Percentiles rank a stretch among this genome's conserved stretches.
phyloP scores from a whole-genome alignment of 371 early-diverging fungal species.

The Phascolomyces articulosus region DNA sequence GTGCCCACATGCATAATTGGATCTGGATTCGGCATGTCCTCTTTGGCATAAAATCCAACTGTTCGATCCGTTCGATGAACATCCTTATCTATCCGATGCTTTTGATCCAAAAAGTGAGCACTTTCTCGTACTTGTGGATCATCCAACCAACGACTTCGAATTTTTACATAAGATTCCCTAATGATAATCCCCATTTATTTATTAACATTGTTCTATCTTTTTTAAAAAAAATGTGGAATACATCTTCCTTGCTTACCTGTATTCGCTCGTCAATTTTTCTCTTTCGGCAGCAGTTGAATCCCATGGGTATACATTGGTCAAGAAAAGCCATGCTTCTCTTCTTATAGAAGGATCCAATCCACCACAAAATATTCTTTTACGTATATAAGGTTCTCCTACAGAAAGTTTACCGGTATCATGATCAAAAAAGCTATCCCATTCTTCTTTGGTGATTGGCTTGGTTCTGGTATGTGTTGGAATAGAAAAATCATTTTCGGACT shows the following conservation, averaged over 20 bases:
- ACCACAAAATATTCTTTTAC: constrained; percentile 70
- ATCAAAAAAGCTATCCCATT: constrained; percentile 80
- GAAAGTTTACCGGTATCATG: constrained; percentile 52
- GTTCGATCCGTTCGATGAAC: constrained; percentile 92
- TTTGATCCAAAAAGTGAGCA: constrained; percentile 77
- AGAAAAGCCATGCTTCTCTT: constrained; percentile 84
- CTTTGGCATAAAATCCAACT: constrained; percentile 74
- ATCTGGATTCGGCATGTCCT: constrained; percentile 66
- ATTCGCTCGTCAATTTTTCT: constrained; percentile 44
- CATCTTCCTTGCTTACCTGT: constrained; percentile 38
- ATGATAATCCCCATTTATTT: background rate
- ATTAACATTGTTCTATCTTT: background rate
- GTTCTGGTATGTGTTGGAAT: constrained; percentile 57
- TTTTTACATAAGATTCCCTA: constrained; percentile 58
- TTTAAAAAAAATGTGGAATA: background rate
- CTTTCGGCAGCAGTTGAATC: constrained; percentile 72
- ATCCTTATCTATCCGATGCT: constrained; percentile 92
- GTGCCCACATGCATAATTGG: constrained; percentile 47
- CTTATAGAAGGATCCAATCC: constrained; percentile 78
- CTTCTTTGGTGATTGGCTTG: constrained; percentile 66
- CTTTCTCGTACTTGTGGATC: constrained; percentile 51
- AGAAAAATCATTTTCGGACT: constrained; percentile 46
- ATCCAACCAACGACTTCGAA: constrained; percentile 78
- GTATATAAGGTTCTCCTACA: constrained; percentile 55
- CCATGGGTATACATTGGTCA: constrained; percentile 83